Evolutionary conservation across 306 rosid genomes (phyloP), one percentile per base, ranked within the genome.

Genomic region (Trifolium fragiferum): DNA sequence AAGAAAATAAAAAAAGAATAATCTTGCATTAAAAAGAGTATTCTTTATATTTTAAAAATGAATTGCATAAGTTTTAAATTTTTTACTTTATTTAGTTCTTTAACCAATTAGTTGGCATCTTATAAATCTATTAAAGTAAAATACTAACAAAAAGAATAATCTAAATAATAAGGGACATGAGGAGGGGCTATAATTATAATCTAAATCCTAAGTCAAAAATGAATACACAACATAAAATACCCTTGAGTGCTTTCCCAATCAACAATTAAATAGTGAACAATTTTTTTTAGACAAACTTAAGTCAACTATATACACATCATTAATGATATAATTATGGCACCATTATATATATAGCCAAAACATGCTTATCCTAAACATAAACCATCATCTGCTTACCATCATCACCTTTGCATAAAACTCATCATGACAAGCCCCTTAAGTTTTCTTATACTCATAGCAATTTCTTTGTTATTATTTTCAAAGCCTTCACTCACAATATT

Each of bases 401-500:
- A 61, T 14, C 69, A 43, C 69, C 16, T 67, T 41, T 15, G 9
- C 33, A 60, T n/a, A 35, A 35, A 53, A 51, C 67, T 19, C 38
- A 32, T 61, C 51, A 82, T 82, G 82, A 60, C 51, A 73, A 82
- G 8, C 73, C 72, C 46, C 51, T 55, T 16, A 49, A 67, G 4
- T 66, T 33, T 72, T 66, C 32, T 30, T 35, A 11, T 77, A 50
- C 19, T 38, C 66, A 7, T 51, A 59, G 40, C 76, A 66, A 75
- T 82, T 32, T 77, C 13, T 3, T 32, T 82, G 68, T 59, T 77
- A 61, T 19, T 62, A 32, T 51, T 73, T 55, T 40, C 82, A 66
- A 67, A 60, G 3, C 76, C 82, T 18, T 77, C 80, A 2, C 59
- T 70, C 64, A 46, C 79, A 77, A 81, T 71, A 7, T 81, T 84